A percentile compares a stretch with the other conserved stretches of the same genome.
Evolutionary conservation across 2,329 filamentous ascomycete genomes (phyloP).

Genomic region (Daldinia eschscholtzii): DNA sequence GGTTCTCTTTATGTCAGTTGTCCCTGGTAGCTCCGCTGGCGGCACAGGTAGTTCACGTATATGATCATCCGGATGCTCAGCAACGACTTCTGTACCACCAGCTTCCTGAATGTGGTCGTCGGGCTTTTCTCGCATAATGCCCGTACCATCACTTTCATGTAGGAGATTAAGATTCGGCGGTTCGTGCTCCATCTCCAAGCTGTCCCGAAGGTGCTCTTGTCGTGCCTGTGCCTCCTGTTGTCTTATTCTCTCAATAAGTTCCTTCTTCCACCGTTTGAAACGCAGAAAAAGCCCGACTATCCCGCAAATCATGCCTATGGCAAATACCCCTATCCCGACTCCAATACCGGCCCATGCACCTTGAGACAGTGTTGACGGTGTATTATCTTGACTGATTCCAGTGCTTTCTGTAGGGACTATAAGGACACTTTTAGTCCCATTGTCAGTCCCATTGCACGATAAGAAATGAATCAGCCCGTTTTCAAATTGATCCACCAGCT

Average conservation of each 20-base stretch:
- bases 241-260: background rate
- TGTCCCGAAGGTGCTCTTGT: background rate
- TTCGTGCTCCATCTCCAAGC: background rate
- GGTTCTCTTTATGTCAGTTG: background rate
- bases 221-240: background rate
- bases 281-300: background rate
- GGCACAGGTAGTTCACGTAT: conserved; percentile 1
- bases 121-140: background rate
- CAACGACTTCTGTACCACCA: background rate
- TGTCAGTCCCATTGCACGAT: background rate
- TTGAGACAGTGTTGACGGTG: background rate
- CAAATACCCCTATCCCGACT: background rate
- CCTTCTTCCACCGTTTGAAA: background rate
- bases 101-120: background rate
- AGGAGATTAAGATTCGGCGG: background rate
- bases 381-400: background rate
- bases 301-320: background rate
- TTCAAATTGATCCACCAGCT: conserved; percentile 20
- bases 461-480: background rate
- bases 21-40: background rate
- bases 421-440: background rate
- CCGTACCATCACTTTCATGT: background rate
- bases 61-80: background rate
- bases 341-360: background rate
- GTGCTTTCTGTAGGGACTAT: background rate